A percentile compares a stretch with the other conserved stretches of the same genome.
Conservation (phyloP, 2,329 filamentous ascomycete species). For the Blastomyces silverae region DNA sequence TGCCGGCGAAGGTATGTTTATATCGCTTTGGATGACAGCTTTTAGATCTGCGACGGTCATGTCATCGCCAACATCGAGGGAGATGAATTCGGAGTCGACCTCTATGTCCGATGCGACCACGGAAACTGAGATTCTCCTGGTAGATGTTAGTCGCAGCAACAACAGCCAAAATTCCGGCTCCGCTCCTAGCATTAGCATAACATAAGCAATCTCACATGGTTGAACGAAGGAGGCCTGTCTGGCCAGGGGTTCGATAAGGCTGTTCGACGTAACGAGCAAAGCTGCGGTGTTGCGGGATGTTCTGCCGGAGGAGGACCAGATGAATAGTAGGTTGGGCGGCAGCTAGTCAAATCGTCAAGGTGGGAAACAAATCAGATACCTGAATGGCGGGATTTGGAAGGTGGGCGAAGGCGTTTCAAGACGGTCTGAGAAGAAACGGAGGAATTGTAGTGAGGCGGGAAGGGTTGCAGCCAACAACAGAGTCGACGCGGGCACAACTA, state of each 20-base stretch:
- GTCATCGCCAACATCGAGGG: slow-evolving; percentile 72
- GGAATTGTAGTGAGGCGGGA: neutral
- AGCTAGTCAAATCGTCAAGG: neutral
- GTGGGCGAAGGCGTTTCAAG: neutral
- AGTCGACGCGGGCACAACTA: neutral
- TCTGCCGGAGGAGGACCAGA: neutral
- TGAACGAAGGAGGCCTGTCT: neutral
- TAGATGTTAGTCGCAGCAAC: neutral
- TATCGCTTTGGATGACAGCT: slow-evolving; percentile 79
- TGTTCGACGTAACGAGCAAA: neutral
- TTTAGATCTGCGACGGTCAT: slow-evolving; percentile 82
- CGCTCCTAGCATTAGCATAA: neutral
- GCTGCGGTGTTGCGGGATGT: neutral
- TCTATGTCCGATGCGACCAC: slow-evolving; percentile 66
- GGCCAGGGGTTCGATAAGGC: neutral
- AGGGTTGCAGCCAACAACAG: neutral
- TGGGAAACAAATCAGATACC: neutral
- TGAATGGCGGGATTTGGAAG: neutral
- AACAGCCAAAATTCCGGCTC: neutral
- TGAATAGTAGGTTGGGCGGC: neutral
- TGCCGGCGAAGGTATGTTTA: slow-evolving; percentile 60
- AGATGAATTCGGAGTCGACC: slow-evolving; percentile 66
- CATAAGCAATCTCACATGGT: slow-evolving; percentile 7
- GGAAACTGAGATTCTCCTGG: slow-evolving; percentile 79
- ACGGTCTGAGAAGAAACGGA: neutral